Conservation (phyloP, 441 rosid genomes). For the Hura crepitans region DNA sequence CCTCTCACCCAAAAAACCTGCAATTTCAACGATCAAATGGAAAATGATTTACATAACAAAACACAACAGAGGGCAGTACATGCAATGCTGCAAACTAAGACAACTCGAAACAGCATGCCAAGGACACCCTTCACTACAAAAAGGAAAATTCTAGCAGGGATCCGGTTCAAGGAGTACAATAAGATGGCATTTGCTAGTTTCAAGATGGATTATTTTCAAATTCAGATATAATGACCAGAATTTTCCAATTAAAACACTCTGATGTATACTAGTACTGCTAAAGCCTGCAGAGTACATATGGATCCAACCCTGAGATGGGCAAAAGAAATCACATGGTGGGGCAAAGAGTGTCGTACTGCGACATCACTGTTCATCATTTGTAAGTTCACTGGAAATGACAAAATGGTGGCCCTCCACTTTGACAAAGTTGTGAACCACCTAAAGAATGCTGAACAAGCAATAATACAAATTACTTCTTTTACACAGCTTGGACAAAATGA, state of each 20-base stretch:
- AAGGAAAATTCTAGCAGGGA: neutral
- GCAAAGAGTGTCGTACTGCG: neutral
- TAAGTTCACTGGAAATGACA: neutral
- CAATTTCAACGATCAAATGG: slow-evolving; percentile 6
- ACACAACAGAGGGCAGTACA: no score
- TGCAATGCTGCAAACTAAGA: neutral
- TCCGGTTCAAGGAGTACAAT: neutral
- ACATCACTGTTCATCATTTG: neutral
- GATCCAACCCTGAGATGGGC: neutral
- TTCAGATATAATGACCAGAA: neutral
- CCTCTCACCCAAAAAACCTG: slow-evolving; percentile 1
- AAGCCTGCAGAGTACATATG: neutral
- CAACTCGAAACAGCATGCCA: neutral
- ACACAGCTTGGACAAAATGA: no score
- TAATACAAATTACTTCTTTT: neutral
- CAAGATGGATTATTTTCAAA: neutral
- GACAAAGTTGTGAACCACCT: neutral
- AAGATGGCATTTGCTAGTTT: neutral
- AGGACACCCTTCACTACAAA: neutral
- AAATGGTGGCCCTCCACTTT: neutral
- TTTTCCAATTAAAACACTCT: no score
- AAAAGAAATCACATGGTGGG: neutral
- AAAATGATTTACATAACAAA: neutral
- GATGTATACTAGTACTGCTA: neutral
- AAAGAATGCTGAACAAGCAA: neutral